A percentile compares a stretch with the other conserved stretches of the same genome.
phyloP scores from a whole-genome alignment of 2,329 filamentous ascomycete species.

The Beauveria australis region DNA sequence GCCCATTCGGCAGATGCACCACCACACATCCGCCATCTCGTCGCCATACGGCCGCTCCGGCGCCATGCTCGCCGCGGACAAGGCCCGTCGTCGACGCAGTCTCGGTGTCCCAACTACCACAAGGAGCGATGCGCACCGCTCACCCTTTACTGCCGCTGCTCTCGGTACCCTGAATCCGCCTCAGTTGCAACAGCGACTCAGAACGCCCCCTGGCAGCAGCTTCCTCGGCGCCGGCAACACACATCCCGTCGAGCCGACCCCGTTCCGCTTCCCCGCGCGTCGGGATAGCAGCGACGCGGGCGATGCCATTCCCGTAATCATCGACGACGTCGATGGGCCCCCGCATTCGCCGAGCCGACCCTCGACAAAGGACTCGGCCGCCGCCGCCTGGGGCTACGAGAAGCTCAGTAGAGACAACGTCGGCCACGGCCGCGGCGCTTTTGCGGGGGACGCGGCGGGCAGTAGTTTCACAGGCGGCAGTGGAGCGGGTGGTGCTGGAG shows the following conservation, averaged over 20 bases:
- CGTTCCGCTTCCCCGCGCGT: constrained; percentile 34
- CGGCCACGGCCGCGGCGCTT: constrained; percentile 53
- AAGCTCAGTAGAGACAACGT: constrained; percentile 61
- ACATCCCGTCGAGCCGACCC: constrained; percentile 40
- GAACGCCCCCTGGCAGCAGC: too few relatives aligned
- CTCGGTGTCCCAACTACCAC: constrained; percentile 39
- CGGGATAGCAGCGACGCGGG: constrained; percentile 23
- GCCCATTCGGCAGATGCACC: constrained; percentile 46
- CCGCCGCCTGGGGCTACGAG: constrained; percentile 39
- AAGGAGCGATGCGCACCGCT: constrained; percentile 21
- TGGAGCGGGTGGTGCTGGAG: constrained; percentile 24
- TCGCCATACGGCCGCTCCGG: constrained; percentile 27
- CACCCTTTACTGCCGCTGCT: constrained; percentile 20
- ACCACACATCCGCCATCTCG: constrained; percentile 17
- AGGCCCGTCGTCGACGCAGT: constrained; percentile 50
- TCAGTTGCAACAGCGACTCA: too few relatives aligned
- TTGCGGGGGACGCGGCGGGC: constrained; percentile 21
- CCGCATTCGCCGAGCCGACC: constrained; percentile 19
- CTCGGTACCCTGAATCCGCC: constrained; percentile 13
- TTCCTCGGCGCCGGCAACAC: constrained; percentile 20
- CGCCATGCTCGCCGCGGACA: constrained; percentile 48
- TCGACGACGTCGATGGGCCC: background rate
- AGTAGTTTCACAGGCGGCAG: constrained; percentile 19
- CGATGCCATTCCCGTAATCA: constrained; percentile 12
- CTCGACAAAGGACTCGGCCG: constrained; percentile 27